These are phyloP conservation scores for Exophiala phaeomuriformis DNA, from an alignment of 2,329 filamentous ascomycete species.

Conservation along the genomic window DNA sequence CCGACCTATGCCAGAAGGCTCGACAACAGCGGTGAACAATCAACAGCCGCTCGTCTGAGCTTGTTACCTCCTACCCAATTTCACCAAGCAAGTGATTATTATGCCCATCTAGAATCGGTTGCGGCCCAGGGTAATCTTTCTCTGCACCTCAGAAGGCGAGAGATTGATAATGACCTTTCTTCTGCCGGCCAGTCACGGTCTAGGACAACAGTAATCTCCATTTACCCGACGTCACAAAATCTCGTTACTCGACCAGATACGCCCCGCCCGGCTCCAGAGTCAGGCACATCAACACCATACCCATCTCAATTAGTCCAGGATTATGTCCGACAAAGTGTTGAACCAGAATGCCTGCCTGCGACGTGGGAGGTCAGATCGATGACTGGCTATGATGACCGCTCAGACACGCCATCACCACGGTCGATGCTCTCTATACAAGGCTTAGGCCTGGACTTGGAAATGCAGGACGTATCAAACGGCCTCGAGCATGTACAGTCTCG, in stretches of 20 bases:
- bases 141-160: not conserved
- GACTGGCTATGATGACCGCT: constrained; percentile 20
- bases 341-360: constrained; percentile 11
- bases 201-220: not conserved
- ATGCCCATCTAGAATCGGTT: not conserved
- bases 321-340: constrained; percentile 19
- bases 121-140: not conserved
- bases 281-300: not conserved
- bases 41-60: not conserved
- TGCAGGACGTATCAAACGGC: constrained; percentile 7
- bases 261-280: constrained; percentile 6
- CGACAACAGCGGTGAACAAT: not conserved
- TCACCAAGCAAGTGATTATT: not conserved
- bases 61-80: not conserved
- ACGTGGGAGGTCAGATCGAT: constrained; percentile 16
- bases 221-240: not conserved
- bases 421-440: constrained; percentile 5
- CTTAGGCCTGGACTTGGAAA: constrained; percentile 5
- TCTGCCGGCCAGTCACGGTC: too few species aligned
- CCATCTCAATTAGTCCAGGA: not conserved
- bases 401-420: constrained; percentile 16
- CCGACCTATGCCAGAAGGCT: not conserved
- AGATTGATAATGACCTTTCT: not conserved
- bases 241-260: constrained; percentile 10
- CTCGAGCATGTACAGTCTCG: not conserved